phyloP scores from a whole-genome alignment of 1,139 yeast genomes.

The Geotrichum candidum region DNA sequence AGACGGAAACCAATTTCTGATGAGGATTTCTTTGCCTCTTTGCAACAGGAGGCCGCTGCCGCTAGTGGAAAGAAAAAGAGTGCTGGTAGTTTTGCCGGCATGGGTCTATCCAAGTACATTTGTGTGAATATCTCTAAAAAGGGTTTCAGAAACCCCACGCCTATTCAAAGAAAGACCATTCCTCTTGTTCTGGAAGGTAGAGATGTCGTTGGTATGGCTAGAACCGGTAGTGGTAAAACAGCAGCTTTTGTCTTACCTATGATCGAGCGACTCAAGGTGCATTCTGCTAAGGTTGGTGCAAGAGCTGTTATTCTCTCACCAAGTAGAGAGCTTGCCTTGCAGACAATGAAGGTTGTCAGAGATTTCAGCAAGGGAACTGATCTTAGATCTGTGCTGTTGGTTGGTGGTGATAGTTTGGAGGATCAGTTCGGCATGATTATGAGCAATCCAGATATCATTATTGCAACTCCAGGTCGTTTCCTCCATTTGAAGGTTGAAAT shows the following conservation, averaged over 20 bases:
- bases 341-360: constrained; percentile 80
- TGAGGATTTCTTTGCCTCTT: constrained; percentile 10
- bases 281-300: constrained; percentile 82
- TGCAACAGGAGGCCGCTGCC: constrained; percentile 13
- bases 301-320: constrained; percentile 88
- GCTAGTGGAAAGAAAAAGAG: constrained; percentile 44
- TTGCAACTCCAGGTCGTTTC: constrained; percentile 98
- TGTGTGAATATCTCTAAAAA: constrained; percentile 67
- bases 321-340: constrained; percentile 89
- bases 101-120: constrained; percentile 75
- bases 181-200: constrained; percentile 81
- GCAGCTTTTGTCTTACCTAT: constrained; percentile 96
- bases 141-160: constrained; percentile 94
- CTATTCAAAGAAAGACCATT: constrained; percentile 92
- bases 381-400: constrained; percentile 68
- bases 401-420: constrained; percentile 97
- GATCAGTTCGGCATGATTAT: constrained; percentile 93
- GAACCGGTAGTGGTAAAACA: constrained; percentile 98
- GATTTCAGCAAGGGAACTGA: constrained; percentile 85
- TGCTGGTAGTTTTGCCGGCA: constrained; percentile 77
- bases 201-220: constrained; percentile 98
- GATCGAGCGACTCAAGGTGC: constrained; percentile 75
- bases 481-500: constrained; percentile 93
- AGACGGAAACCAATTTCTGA: constrained; percentile 32
- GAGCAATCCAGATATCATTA: constrained; percentile 87